A percentile compares a stretch with the other conserved stretches of the same genome.
Evolutionary conservation across 768 basidiomycete genomes (phyloP).

Genomic region (Boletus patriciae): DNA sequence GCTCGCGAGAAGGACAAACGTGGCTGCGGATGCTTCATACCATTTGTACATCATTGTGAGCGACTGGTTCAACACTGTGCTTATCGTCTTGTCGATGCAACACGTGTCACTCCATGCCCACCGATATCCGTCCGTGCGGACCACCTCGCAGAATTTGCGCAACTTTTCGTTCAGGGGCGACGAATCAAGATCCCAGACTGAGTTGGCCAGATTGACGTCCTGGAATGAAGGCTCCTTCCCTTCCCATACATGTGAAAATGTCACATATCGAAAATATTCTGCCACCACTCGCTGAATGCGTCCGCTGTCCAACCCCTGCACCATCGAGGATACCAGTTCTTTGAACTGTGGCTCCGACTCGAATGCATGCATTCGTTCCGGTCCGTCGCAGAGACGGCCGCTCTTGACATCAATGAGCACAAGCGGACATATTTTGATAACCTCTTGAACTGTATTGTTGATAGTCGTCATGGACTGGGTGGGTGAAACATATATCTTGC

Average conservation of each 20-base stretch:
- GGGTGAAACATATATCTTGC: neutral
- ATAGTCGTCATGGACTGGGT: neutral
- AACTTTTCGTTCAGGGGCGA: slow-evolving; percentile 5
- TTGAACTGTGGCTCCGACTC: neutral
- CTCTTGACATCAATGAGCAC: neutral
- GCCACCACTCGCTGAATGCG: neutral
- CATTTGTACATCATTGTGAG: slow-evolving; percentile 16
- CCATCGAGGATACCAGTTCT: slow-evolving; percentile 10
- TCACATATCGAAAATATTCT: slow-evolving; percentile 12
- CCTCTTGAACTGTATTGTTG: neutral
- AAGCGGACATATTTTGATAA: neutral
- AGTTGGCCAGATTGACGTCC: slow-evolving; percentile 1
- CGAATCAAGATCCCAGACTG: slow-evolving; percentile 6
- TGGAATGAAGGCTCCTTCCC: slow-evolving; percentile 10
- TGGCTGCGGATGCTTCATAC: slow-evolving; percentile 10
- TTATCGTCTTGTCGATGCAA: slow-evolving; percentile 13
- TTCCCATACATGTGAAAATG: slow-evolving; percentile 15
- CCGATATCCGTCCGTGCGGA: slow-evolving; percentile 6
- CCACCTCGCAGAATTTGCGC: slow-evolving; percentile 6
- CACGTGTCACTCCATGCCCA: slow-evolving; percentile 18
- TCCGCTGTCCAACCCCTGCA: neutral
- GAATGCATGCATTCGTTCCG: neutral
- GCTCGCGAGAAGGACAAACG: neutral
- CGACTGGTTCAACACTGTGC: slow-evolving; percentile 4
- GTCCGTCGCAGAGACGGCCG: neutral